These are phyloP conservation scores for Rutstroemia sydowiana DNA, from an alignment of 2,329 filamentous ascomycete genomes.

Conservation along the genomic window DNA sequence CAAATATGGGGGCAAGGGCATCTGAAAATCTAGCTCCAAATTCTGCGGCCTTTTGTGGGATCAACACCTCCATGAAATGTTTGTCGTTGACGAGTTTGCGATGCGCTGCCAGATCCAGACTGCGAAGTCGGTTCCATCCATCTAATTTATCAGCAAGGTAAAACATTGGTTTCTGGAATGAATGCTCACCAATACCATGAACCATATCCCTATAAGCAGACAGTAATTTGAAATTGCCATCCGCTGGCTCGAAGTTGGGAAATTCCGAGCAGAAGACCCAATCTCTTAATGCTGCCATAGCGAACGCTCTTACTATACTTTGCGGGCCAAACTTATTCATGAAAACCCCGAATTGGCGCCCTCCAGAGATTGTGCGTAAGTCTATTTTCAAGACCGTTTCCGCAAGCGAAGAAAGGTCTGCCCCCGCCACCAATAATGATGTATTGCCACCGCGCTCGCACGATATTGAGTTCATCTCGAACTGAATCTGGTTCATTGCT, in stretches of 20 bases:
- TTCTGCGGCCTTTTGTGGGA: constrained; percentile 6
- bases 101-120: constrained; percentile 14
- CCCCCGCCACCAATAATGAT: background rate
- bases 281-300: constrained; percentile 7
- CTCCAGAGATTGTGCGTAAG: background rate
- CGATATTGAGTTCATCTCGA: constrained; percentile 10
- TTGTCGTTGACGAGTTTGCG: background rate
- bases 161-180: background rate
- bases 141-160: constrained; percentile 4
- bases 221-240: constrained; percentile 3
- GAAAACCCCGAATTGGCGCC: background rate
- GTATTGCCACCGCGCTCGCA: background rate
- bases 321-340: background rate
- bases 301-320: constrained; percentile 3
- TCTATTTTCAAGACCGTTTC: background rate
- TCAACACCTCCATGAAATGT: constrained; percentile 1
- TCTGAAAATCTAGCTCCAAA: constrained; percentile 3
- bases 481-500: constrained; percentile 7
- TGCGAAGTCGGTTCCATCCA: constrained; percentile 5
- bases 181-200: constrained; percentile 3
- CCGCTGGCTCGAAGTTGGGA: constrained; percentile 4
- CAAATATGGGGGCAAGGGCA: constrained; percentile 11
- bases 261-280: constrained; percentile 15
- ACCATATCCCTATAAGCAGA: constrained; percentile 10
- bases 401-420: constrained; percentile 1